Percentiles rank a stretch among this genome's conserved stretches.
Conservation (phyloP, 352 stramenopile genomes). For the Thraustochytrium sp. region DNA sequence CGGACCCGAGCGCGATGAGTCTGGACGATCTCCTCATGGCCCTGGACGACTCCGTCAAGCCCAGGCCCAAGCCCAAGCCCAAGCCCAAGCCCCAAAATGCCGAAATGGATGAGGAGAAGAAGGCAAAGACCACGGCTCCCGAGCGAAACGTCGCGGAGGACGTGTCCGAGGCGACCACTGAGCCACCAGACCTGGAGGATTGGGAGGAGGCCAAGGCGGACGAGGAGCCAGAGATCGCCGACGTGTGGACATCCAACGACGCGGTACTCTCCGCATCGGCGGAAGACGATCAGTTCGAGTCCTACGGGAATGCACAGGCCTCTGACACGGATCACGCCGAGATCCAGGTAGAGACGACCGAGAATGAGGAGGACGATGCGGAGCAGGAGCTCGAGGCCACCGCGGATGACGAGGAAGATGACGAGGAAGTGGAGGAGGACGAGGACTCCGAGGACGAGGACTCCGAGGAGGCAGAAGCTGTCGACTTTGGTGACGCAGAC, state of each 20-base stretch:
- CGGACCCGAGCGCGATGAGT: conserved; percentile 18
- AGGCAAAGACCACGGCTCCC: too few relatives aligned
- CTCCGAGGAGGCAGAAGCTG: not conserved
- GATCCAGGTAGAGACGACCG: too few relatives aligned
- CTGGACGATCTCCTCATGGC: conserved; percentile 15
- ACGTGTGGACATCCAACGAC: too few relatives aligned
- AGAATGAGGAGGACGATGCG: not conserved
- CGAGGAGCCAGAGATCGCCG: too few relatives aligned
- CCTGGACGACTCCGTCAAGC: conserved; percentile 1
- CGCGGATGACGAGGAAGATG: not conserved
- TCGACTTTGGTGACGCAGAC: not conserved
- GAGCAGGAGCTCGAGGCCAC: not conserved
- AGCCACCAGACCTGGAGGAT: too few relatives aligned
- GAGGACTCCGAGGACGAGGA: not conserved
- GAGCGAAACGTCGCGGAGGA: too few relatives aligned
- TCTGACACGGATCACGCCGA: too few relatives aligned
- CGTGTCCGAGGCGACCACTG: too few relatives aligned
- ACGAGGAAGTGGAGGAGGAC: not conserved
- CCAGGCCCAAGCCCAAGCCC: not conserved
- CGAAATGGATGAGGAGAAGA: not conserved
- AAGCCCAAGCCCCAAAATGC: not conserved
- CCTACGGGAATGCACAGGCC: too few relatives aligned
- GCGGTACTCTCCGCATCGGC: too few relatives aligned
- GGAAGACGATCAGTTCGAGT: too few relatives aligned
- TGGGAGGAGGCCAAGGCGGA: too few relatives aligned